Evolutionary conservation across 805 yeast genomes (phyloP), one percentile per base, ranked within the genome.

Genomic region (Ogataea degrootiae): DNA sequence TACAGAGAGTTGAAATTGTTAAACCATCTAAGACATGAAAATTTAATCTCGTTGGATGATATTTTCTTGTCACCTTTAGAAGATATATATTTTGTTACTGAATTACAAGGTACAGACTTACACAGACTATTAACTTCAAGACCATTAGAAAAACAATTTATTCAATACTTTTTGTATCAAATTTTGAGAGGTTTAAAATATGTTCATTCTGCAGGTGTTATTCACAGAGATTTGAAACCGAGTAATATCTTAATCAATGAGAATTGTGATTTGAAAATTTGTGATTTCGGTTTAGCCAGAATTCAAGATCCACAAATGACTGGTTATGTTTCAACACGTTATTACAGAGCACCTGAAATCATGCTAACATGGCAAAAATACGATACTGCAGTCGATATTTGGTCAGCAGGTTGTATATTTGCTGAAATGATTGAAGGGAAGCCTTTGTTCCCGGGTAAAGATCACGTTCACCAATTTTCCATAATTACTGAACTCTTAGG

Each of bases 271-370:
- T 74, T 91, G 59, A 91, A 91, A 64, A 87, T 91, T 41, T 90
- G 97, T 72, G 98, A 92, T 69, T 91, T 92, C 65, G 99, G 99
- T 21, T 74, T 92, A 51, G 98, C 98, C 34, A 79, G 99, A 64
- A 87, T 92, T 62, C 97, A 92, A 72, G 99, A 92, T 70, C 97
- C 97, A 14, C 98, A 92, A 67, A 92, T 92, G 99, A 92, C 98
- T 1, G 99, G 98, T 9, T 92, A 92, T 66, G 99, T 92, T 16
- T 85, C 96, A 5, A 92, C 99, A 4, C 71, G 99, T 61, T 92
- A 90, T 72, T 92, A 92, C 69, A 79, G 99, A 53, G 99, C 98
- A 0, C 99, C 99, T 2, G 99, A 92, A 66, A 92, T 92, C 68
- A 92, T 92, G 99, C 77, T 92, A 54, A 90, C 97, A 26, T 92